Base-by-base conservation (phyloP, 2,329 filamentous ascomycete genomes). In the Penicillium brasilianum region DNA sequence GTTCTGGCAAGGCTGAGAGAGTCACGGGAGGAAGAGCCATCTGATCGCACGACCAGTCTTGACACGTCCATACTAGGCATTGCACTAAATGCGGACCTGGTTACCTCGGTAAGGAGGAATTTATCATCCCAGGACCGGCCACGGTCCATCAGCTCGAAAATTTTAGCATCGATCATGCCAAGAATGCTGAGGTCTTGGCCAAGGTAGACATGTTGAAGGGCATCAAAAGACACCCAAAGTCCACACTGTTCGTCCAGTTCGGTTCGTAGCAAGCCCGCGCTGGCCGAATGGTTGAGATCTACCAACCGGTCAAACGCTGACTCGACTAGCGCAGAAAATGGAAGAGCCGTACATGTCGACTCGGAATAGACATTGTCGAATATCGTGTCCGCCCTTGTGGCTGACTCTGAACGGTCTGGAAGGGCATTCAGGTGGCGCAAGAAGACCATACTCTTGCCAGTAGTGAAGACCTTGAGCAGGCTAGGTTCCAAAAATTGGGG, bases 371-470 rank as follows among this genome's bases (percentile, higher is more conserved):
- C 62, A 61, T 74, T 44, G 62, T 76, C 59, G 58, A 73, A 71
- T 57, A 70, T 55, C 66, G 76, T 50, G 62, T 73, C 59, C 64
- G 68, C 71, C 51, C 52, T 76, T 68, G 52, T 80, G 74, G 61
- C 84, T 10, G 57, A 39, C n/a, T 71, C 66, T 2, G 70, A 30
- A 14, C 55, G 59, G n/a, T 72, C 68, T 5, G 69, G 68, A 14
- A 65, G 57, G 81, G 58, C 84, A 81, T 43, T 88, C 11, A 97
- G 81, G 51, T 89, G 85, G 62, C 88, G 89, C n/a, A 97, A 79
- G 48, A 97, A 90, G 1, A 95, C 87, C 58, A 95, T 88, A 69
- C 90, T 96, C 76, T 97, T 97, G 0, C 94, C 94, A 1, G 92
- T 89, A 1, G 89, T 92, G 69, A 97, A 94, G 39, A 97, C 92